These are phyloP conservation scores for Lentinula raphanica DNA, from an alignment of 768 basidiomycete species.

Conservation along the genomic window DNA sequence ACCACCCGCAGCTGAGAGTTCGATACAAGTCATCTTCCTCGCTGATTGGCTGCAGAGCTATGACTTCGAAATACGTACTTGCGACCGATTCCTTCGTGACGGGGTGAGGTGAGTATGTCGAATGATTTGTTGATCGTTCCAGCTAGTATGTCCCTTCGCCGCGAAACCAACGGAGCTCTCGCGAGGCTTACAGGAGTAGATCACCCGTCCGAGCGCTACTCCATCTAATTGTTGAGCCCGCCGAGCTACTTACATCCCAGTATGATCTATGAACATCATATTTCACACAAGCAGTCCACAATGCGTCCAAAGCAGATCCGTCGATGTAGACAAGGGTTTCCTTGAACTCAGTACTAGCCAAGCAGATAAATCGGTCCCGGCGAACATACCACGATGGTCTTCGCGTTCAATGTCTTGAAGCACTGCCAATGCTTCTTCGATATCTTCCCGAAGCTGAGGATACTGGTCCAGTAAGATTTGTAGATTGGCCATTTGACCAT, in stretches of 20 bases:
- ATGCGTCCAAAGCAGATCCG: not conserved
- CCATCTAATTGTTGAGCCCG: not conserved
- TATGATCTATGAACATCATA: not conserved
- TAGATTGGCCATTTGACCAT: constrained; percentile 11
- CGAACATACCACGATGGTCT: constrained; percentile 11
- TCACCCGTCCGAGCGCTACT: not conserved
- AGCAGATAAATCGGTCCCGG: not conserved
- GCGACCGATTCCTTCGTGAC: not conserved
- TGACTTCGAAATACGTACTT: not conserved
- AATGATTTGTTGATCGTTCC: not conserved
- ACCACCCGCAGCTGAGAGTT: not conserved
- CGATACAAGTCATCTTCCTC: not conserved
- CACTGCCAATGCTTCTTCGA: constrained; percentile 5
- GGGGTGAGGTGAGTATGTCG: not conserved
- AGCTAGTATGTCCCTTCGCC: not conserved
- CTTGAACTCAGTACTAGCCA: not conserved
- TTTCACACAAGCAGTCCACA: not conserved
- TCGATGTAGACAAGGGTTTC: not conserved
- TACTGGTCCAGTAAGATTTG: constrained; percentile 11
- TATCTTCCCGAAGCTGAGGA: not conserved
- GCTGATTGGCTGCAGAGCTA: not conserved
- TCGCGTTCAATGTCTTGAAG: constrained; percentile 12
- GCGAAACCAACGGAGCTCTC: not conserved
- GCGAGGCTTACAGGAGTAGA: not conserved
- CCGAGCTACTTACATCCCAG: not conserved